Percentiles rank a stretch among this genome's conserved stretches.
These are phyloP conservation scores for Trametes sanguinea DNA, from an alignment of 768 basidiomycete genomes.

Conservation along the genomic window DNA sequence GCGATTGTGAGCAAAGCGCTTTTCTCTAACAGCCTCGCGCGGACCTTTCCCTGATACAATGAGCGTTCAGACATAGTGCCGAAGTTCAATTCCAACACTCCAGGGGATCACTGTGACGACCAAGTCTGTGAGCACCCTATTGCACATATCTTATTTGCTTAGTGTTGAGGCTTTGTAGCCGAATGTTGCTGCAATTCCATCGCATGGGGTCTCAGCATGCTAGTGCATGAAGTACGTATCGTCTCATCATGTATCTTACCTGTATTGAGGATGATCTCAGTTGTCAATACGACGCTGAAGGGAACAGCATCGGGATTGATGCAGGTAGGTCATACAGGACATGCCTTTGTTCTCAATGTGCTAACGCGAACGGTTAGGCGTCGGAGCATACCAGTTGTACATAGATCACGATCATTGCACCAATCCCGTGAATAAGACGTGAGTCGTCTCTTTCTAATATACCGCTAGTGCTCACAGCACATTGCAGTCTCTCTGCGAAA, in stretches of 20 bases:
- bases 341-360: too few species aligned
- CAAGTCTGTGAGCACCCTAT: conserved; percentile 15
- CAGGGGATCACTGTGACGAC: conserved; percentile 25
- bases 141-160: background rate
- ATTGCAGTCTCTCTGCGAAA: conserved; percentile 8
- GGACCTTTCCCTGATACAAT: background rate
- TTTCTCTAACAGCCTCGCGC: too few species aligned
- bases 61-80: conserved; percentile 11
- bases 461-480: background rate
- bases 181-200: conserved; percentile 23
- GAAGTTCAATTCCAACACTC: conserved; percentile 5
- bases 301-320: conserved; percentile 14
- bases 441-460: background rate
- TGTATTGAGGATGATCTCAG: background rate
- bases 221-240: conserved; percentile 25
- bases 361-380: background rate
- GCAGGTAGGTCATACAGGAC: conserved; percentile 12
- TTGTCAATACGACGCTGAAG: conserved; percentile 16
- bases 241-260: background rate
- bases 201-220: conserved; percentile 23
- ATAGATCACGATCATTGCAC: background rate
- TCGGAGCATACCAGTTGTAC: conserved; percentile 14
- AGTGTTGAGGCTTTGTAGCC: background rate
- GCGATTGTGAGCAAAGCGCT: conserved; percentile 13
- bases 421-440: conserved; percentile 1